These are phyloP conservation scores for Dichotomocladium elegans DNA, from an alignment of 371 early-diverging fungal genomes.

Conservation along the genomic window DNA sequence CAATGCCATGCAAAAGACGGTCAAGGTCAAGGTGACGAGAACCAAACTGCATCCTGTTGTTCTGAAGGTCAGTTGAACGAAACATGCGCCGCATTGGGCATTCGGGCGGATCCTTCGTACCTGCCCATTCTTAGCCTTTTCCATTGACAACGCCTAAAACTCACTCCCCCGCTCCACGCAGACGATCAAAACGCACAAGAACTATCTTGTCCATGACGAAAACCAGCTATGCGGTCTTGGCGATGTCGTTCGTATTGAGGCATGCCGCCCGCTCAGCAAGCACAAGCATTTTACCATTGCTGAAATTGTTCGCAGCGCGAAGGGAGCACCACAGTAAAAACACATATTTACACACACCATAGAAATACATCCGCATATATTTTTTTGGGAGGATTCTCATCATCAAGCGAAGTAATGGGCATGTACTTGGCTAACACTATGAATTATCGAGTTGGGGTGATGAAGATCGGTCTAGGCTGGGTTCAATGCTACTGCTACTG, in stretches of 20 bases:
- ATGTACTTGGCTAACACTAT: no score
- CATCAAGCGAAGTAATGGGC: no score
- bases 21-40: conserved; percentile 84
- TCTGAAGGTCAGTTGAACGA: conserved; percentile 66
- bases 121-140: no score
- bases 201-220: conserved; percentile 89
- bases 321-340: no score
- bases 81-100: no score
- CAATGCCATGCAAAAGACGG: conserved; percentile 88
- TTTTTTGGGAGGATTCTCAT: no score
- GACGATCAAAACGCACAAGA: conserved; percentile 71
- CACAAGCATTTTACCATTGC: conserved; percentile 86
- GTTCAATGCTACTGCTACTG: no score
- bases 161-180: conserved; percentile 11
- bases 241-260: conserved; percentile 91
- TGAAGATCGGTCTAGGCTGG: no score
- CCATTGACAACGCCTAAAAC: background rate
- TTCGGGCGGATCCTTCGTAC: no score
- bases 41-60: conserved; percentile 78
- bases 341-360: no score
- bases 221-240: conserved; percentile 80
- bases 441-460: no score
- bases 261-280: conserved; percentile 85
- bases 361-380: no score
- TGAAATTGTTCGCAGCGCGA: conserved; percentile 66